Conservation (phyloP, 2,329 filamentous ascomycete species). For the Diaporthe batatas region DNA sequence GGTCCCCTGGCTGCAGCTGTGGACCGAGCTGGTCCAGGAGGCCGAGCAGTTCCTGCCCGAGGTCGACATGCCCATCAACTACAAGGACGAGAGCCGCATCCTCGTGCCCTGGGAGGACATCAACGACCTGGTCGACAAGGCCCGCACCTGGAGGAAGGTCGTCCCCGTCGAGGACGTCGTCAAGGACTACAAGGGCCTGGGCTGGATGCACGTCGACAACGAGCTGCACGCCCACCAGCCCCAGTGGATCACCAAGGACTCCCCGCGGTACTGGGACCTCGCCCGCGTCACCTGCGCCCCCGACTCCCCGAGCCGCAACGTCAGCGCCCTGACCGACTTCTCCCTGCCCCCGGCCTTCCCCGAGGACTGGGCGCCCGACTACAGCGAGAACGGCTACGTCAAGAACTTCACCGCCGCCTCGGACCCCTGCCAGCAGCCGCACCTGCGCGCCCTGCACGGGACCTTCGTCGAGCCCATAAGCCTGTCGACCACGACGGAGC, state of each 20-base stretch:
- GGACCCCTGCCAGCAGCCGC: slow-evolving; percentile 68
- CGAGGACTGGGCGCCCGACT: slow-evolving; percentile 45
- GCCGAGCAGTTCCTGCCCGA: slow-evolving; percentile 70
- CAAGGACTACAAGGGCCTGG: slow-evolving; percentile 58
- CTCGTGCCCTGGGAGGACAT: slow-evolving; percentile 71
- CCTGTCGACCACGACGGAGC: slow-evolving; percentile 62
- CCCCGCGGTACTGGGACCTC: slow-evolving; percentile 69
- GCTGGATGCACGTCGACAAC: slow-evolving; percentile 52
- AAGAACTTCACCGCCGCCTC: slow-evolving; percentile 67
- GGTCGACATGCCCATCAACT: slow-evolving; percentile 76
- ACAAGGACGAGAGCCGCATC: slow-evolving; percentile 74
- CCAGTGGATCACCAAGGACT: slow-evolving; percentile 60
- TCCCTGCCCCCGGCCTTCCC: slow-evolving; percentile 43
- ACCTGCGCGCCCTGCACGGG: slow-evolving; percentile 61
- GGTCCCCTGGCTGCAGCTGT: slow-evolving; percentile 62
- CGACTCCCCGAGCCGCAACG: slow-evolving; percentile 61
- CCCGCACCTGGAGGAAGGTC: slow-evolving; percentile 59
- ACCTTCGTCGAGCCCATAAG: slow-evolving; percentile 66
- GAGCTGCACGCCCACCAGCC: slow-evolving; percentile 55
- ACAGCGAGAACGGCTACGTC: slow-evolving; percentile 60
- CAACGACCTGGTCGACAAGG: slow-evolving; percentile 62
- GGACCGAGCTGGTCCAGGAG: slow-evolving; percentile 63
- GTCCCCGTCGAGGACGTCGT: slow-evolving; percentile 58
- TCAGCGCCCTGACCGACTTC: slow-evolving; percentile 55
- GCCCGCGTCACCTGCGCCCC: slow-evolving; percentile 69